phyloP scores from a whole-genome alignment of 352 stramenopile species.

The Phytophthora rubi region DNA sequence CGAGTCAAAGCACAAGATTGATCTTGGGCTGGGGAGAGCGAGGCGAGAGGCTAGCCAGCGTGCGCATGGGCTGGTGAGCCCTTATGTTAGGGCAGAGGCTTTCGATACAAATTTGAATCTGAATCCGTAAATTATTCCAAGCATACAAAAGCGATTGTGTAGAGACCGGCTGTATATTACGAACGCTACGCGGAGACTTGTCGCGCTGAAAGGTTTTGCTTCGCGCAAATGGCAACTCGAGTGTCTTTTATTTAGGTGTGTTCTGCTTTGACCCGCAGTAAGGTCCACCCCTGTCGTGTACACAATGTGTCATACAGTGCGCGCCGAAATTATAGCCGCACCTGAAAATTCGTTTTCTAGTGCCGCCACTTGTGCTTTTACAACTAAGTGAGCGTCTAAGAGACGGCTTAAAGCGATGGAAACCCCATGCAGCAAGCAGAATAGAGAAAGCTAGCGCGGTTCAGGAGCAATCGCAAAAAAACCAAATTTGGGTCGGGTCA shows the following conservation, averaged over 20 bases:
- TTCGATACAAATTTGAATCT: conserved; percentile 1
- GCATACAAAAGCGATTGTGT: conserved; percentile 10
- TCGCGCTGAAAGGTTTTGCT: not conserved
- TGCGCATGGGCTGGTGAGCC: conserved; percentile 21
- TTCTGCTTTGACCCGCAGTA: not conserved
- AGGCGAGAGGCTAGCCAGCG: conserved; percentile 22
- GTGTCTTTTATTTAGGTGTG: no score
- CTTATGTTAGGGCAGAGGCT: not conserved
- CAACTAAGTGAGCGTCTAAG: no score
- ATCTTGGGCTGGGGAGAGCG: conserved; percentile 30
- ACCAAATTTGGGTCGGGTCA: no score
- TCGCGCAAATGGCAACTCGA: not conserved
- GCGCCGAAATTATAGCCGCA: no score
- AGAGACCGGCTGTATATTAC: conserved; percentile 12
- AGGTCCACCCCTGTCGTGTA: conserved; percentile 3
- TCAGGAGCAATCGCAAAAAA: no score
- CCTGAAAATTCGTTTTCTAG: no score
- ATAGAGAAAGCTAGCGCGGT: no score
- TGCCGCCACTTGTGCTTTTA: no score
- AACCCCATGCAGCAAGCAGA: no score
- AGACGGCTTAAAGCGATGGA: no score
- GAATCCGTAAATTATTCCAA: conserved; percentile 8
- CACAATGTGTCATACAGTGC: no score
- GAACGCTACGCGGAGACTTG: conserved; percentile 23
- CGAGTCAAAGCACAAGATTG: conserved; percentile 35